Evolutionary conservation across 805 yeast genomes (phyloP), one percentile per base, ranked within the genome.

Genomic region (Tetrapisispora arboricola): DNA sequence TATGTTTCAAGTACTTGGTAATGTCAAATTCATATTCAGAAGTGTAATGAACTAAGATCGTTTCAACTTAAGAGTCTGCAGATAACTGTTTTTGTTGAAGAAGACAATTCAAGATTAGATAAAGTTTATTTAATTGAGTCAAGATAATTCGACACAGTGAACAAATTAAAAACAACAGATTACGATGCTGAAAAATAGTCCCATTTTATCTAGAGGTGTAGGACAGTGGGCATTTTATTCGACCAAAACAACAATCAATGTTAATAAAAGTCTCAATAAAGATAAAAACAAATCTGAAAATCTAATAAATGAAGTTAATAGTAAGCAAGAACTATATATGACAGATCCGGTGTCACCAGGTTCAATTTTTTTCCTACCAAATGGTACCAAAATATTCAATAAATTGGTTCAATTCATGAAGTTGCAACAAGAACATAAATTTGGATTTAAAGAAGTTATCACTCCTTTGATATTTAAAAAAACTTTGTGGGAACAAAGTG

Each of bases 401-500:
- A 81, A 77, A 48, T 64, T 92, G 44, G 68, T 85, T 12, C 70
- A 69, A 32, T 92, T 87, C 60, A 88, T 92, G 90, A 83, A 85
- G 55, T 64, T 76, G 31, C 96, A 86, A 55, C 58, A 57, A 37
- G 53, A 54, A 27, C 94, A 87, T 59, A 75, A 71, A 45, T 82
- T 80, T 50, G 95, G 94, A 0, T 92, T 87, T 55, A 78, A 84
- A 44, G 97, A 92, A 63, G 96, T 92, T 6, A 75, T 90, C 21
- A 84, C 96, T 1, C 98, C 98, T 1, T 70, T 90, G 49, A 81
- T 92, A 12, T 92, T 81, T 64, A 83, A 81, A 51, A 79, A 78
- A 43, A 73, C 76, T 28, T 66, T 92, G 15, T 92, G 96, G 96
- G 82, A 87, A 60, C 76, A 72, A 38, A 82, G 94, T 10, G 97